Evolutionary conservation across 331 rosid species (phyloP).

Genomic region (Prunus yedoensis): DNA sequence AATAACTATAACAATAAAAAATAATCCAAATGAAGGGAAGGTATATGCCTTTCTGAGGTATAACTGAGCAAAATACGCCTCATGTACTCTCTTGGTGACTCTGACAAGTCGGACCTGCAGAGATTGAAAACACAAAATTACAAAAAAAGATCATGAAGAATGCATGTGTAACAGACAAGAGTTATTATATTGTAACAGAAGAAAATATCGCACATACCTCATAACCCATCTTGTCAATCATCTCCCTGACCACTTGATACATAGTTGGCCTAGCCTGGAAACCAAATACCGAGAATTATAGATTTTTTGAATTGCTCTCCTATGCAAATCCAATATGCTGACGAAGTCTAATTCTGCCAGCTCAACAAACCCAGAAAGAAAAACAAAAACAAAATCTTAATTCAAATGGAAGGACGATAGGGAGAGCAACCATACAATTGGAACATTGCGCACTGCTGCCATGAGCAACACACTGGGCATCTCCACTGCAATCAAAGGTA

Average conservation of each 20-base stretch:
- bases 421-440: conserved; percentile 57
- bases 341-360: conserved; percentile 5
- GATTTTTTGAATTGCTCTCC: neutral
- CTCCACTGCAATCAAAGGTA: conserved; percentile 72
- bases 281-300: conserved; percentile 20
- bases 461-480: conserved; percentile 90
- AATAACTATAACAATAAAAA: neutral
- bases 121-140: conserved; percentile 12
- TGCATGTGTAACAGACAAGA: neutral
- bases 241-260: conserved; percentile 91
- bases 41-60: conserved; percentile 77
- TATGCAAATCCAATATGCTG: conserved; percentile 18
- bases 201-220: conserved; percentile 49
- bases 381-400: neutral
- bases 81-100: conserved; percentile 90
- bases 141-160: conserved; percentile 22
- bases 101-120: conserved; percentile 80
- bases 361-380: conserved; percentile 2
- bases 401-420: neutral
- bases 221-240: conserved; percentile 94
- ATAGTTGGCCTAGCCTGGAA: conserved; percentile 97
- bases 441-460: conserved; percentile 96
- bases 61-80: conserved; percentile 94
- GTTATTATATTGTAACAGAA: conserved; percentile 21
- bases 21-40: conserved; percentile 7